Evolutionary conservation across 306 rosid genomes (phyloP).

Genomic region (Canavalia gladiata): DNA sequence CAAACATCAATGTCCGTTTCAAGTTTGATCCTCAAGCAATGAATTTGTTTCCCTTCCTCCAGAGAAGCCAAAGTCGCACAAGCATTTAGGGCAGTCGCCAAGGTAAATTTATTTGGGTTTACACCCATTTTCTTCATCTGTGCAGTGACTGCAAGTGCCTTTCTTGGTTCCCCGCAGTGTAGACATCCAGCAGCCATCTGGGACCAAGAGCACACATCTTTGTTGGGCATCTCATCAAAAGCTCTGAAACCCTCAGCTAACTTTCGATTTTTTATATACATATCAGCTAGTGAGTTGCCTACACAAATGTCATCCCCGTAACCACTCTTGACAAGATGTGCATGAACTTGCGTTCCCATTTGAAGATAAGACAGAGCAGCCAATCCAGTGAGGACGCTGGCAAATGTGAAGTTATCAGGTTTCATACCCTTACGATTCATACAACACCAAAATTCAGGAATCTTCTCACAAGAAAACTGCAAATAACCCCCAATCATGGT

Average conservation of each 20-base stretch:
- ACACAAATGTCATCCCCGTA: constrained; percentile 70
- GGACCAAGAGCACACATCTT: constrained; percentile 83
- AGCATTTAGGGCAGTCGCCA: constrained; percentile 76
- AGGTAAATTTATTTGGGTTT: constrained; percentile 72
- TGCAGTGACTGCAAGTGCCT: constrained; percentile 61
- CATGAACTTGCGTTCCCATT: constrained; percentile 76
- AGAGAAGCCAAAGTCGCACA: constrained; percentile 71
- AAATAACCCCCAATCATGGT: constrained; percentile 74
- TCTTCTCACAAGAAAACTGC: constrained; percentile 55
- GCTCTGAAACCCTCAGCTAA: constrained; percentile 70
- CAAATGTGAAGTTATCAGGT: constrained; percentile 71
- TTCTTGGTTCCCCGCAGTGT: constrained; percentile 67
- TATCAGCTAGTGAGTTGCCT: constrained; percentile 72
- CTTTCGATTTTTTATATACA: constrained; percentile 69
- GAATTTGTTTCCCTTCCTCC: constrained; percentile 78
- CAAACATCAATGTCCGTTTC: constrained; percentile 71
- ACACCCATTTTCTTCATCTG: constrained; percentile 61
- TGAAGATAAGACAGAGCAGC: constrained; percentile 63
- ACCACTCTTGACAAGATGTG: constrained; percentile 68
- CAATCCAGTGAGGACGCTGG: constrained; percentile 70
- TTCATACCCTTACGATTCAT: constrained; percentile 58
- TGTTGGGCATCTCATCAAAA: constrained; percentile 69
- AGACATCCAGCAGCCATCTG: constrained; percentile 79
- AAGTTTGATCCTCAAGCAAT: constrained; percentile 75
- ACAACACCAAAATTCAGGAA: constrained; percentile 66